Conservation (phyloP, 2,329 filamentous ascomycete species). For the Cladosporium sp. region DNA sequence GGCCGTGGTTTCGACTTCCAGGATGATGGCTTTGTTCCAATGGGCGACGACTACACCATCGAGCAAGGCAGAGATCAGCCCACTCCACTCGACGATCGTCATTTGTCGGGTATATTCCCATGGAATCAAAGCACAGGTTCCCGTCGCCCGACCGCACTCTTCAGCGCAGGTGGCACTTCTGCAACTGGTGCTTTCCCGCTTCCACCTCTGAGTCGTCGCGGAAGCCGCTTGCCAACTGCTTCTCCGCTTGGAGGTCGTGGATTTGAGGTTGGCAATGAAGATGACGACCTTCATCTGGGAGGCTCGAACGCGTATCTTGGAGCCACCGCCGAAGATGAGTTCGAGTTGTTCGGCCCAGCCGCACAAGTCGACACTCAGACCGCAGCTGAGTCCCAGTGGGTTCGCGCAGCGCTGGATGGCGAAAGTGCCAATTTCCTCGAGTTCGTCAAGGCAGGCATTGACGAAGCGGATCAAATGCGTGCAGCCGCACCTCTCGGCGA, state of each 20-base stretch:
- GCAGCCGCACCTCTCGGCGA: slow-evolving; percentile 31
- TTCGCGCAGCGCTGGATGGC: slow-evolving; percentile 56
- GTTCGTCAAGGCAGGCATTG: slow-evolving; percentile 56
- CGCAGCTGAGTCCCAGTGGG: slow-evolving; percentile 51
- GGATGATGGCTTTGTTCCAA: slow-evolving; percentile 26
- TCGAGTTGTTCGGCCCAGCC: slow-evolving; percentile 50
- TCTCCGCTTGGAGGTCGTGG: slow-evolving; percentile 62
- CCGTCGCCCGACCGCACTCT: slow-evolving; percentile 45
- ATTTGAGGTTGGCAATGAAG: slow-evolving; percentile 22
- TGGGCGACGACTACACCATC: slow-evolving; percentile 43
- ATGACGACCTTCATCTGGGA: slow-evolving; percentile 28
- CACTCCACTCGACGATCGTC: slow-evolving; percentile 64
- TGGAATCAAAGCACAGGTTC: slow-evolving; percentile 59
- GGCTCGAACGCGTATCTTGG: slow-evolving; percentile 25
- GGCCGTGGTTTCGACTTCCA: slow-evolving; percentile 9
- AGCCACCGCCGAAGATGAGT: slow-evolving; percentile 40
- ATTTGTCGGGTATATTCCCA: slow-evolving; percentile 63
- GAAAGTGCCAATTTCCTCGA: slow-evolving; percentile 65
- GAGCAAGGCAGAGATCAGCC: slow-evolving; percentile 72
- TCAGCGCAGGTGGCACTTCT: slow-evolving; percentile 39
- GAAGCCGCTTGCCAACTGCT: slow-evolving; percentile 59
- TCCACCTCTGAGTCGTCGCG: slow-evolving; percentile 44
- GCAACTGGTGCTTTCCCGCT: slow-evolving; percentile 29
- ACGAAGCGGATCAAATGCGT: slow-evolving; percentile 29
- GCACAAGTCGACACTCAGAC: slow-evolving; percentile 54